These are phyloP conservation scores for Tetrapisispora arboricola DNA, from an alignment of 805 yeast genomes.

Conservation along the genomic window DNA sequence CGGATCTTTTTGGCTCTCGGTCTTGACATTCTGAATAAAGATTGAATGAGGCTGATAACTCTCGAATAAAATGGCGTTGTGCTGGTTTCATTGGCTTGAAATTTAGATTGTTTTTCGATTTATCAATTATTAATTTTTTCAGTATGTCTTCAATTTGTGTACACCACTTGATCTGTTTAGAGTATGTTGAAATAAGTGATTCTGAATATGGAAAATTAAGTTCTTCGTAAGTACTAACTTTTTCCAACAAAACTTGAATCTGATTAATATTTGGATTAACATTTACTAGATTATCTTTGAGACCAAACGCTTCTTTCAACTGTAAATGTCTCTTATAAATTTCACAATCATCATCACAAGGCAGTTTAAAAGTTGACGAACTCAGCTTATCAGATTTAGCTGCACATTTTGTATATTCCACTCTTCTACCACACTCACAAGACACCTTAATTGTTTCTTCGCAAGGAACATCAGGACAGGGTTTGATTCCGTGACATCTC, in stretches of 20 bases:
- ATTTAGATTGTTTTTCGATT: conserved; percentile 36
- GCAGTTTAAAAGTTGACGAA: conserved; percentile 32
- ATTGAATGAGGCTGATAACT: conserved; percentile 48
- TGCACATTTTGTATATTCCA: conserved; percentile 45
- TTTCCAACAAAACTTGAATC: conserved; percentile 14
- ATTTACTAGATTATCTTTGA: conserved; percentile 5
- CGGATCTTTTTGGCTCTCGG: conserved; percentile 68
- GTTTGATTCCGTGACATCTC: conserved; percentile 51
- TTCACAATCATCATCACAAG: conserved; percentile 67
- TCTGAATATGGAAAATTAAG: conserved; percentile 35
- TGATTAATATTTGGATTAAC: conserved; percentile 9
- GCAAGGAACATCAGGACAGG: conserved; percentile 50
- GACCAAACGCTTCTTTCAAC: conserved; percentile 53
- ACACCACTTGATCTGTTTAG: conserved; percentile 61
- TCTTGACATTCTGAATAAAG: conserved; percentile 68
- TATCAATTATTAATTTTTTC: conserved; percentile 37
- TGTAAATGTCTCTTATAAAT: conserved; percentile 47
- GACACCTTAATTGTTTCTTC: conserved; percentile 36
- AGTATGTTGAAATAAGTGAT: conserved; percentile 36
- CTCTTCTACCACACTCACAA: conserved; percentile 58
- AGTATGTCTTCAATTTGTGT: conserved; percentile 46
- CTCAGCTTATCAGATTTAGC: conserved; percentile 31
- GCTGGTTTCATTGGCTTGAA: conserved; percentile 66
- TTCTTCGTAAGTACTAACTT: conserved; percentile 22
- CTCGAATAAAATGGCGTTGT: conserved; percentile 64